Evolutionary conservation across 1,284 basidiomycete genomes (phyloP), one percentile per base, ranked within the genome.

Genomic region (Ceratobasidium sp.): DNA sequence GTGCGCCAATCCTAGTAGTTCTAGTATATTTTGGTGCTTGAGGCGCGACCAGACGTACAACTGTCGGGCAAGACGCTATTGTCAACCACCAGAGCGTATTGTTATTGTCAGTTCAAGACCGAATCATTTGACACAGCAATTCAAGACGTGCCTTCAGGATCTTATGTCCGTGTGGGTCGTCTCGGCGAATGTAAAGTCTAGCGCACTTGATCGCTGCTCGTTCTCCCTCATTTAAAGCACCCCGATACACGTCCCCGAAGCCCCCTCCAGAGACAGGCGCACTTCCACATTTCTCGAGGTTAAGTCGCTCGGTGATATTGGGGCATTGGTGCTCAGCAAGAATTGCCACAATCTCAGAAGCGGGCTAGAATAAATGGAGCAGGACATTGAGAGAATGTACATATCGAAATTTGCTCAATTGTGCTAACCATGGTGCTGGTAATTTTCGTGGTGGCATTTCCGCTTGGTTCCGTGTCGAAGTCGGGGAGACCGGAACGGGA

Each of bases 181-280:
- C 20, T 7, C 20, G 49, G 3, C 23, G 17, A 23, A 51, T n/a
- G 20, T 51, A 58, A 1, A 58, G 8, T 23, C 64, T 49, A 10
- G 42, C 7, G 31, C 64, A 66, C 31, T 66, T 66, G 20, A 66
- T 51, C 15, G 64, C 64, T 10, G 33, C 47, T n/a, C 26, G 23
- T 28, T n/a, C 45, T 15, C 45, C 64, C 11, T 31, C 64, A 15
- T 15, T 26, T 15, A 66, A 26, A 1, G 20, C 10, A 15, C 64
- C 64, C 13, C 28, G 42, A 51, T 66, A 66, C 11, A 66, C 51
- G 23, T 66, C 64, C 2, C 64, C 64, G 15, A 49, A 58, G 10
- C 64, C 64, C 23, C 64, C 64, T 5, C 47, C 47, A 8, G 33
- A 58, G 54, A 58, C n/a, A 3, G 54, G 54, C 28, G 28, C 28